Conservation (phyloP, 176 grass and related monocot genomes). For the Carex scoparia region DNA sequence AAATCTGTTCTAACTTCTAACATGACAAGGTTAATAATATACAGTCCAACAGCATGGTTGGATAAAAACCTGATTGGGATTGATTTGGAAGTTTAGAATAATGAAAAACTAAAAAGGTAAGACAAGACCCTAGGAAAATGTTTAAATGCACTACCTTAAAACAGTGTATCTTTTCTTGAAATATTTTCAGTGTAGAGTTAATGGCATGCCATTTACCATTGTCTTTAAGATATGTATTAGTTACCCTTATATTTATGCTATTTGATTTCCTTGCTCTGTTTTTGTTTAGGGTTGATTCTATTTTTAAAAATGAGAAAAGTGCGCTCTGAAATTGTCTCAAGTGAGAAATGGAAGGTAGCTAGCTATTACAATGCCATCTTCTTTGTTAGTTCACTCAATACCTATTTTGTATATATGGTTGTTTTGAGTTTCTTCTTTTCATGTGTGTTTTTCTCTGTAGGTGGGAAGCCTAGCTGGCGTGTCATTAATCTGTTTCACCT, state of each 20-base stretch:
- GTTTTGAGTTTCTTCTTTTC: conserved; percentile 15
- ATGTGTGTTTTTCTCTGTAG: conserved; percentile 33
- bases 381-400: conserved; percentile 17
- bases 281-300: conserved; percentile 59
- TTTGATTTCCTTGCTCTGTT: neutral
- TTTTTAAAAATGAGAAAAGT: conserved; percentile 99
- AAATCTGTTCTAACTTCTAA: neutral
- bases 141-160: neutral
- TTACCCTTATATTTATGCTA: neutral
- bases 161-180: neutral
- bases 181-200: neutral
- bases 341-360: conserved; percentile 95
- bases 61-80: neutral
- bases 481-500: conserved; percentile 77
- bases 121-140: neutral
- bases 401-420: neutral
- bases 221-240: neutral
- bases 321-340: conserved; percentile 84
- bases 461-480: conserved; percentile 91
- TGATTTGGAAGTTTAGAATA: neutral
- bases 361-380: neutral
- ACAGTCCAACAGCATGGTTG: neutral
- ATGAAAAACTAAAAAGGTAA: neutral
- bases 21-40: neutral
- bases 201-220: neutral